Evolutionary conservation across 495 filamentous ascomycete genomes (phyloP), one percentile per base, ranked within the genome.

Genomic region (Aspergillus kassunensis): DNA sequence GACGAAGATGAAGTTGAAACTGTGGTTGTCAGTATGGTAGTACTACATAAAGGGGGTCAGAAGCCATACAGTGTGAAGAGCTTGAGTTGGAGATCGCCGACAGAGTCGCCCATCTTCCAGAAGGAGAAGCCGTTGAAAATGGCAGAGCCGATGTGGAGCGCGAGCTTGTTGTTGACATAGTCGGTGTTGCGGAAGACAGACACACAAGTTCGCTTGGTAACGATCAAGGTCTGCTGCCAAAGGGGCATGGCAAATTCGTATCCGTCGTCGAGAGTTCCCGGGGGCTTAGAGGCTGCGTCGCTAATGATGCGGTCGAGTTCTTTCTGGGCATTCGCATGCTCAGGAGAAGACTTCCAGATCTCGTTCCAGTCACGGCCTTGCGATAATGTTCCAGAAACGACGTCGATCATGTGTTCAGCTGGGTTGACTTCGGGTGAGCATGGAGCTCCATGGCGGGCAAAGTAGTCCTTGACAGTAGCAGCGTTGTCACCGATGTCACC

Each of bases 361-460:
- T 82, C 70, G 56, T 80, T 74, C 85, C 85, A 88, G 58, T 85
- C 74, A 11, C 73, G 59, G 13, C 60, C 66, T 33, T 64, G 59
- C 5, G 60, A 45, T 2, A 59, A 49, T 12, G 35, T 62, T 31
- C 66, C 68, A 12, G 68, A 64, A 34, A 90, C 91, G 44, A 88
- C 86, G 60, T 95, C 89, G 30, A 97, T 76, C 87, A 97, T 95
- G 81, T 86, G 90, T 64, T 96, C 91, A 10, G 91, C 91, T 18
- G 90, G 90, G 41, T 79, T 97, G 6, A 85, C 82, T 6, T 84
- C 80, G 4, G 71, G 52, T 2, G 87, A 87, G 65, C 90, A 96
- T 13, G 78, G 71, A 2, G 85, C 87, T 21, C 89, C 85, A 59
- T 89, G 82, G 30, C 79, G 74, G 57, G 85, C 81, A 55, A 96